Percentiles rank a stretch among this genome's conserved stretches.
Evolutionary conservation across 352 stramenopile species (phyloP).

Genomic region (Globisporangium okanoganense): DNA sequence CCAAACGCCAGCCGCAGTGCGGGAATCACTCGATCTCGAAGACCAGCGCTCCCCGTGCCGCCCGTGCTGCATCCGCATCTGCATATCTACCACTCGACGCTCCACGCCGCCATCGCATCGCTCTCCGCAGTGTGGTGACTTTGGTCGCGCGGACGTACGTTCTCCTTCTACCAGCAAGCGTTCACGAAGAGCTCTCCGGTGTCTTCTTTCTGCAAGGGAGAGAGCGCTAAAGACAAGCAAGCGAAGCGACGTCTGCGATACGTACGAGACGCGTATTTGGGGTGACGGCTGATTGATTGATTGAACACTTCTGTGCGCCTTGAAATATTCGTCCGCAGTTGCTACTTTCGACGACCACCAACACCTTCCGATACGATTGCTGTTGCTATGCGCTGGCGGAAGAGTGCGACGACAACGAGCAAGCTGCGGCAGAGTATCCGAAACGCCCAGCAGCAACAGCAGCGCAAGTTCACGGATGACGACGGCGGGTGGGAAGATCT

Average conservation of each 20-base stretch:
- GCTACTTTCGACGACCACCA: too few relatives aligned
- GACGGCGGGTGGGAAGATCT: conserved; percentile 8
- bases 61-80: background rate
- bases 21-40: background rate
- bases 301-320: conserved; percentile 1
- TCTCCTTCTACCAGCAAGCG: background rate
- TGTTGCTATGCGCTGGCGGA: background rate
- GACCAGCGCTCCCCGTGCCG: background rate
- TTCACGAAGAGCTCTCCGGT: background rate
- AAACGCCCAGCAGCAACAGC: background rate
- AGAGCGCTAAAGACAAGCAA: conserved; percentile 5
- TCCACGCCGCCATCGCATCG: background rate
- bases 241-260: conserved; percentile 1
- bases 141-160: conserved; percentile 3
- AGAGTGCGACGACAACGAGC: background rate
- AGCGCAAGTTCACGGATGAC: background rate
- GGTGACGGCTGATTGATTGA: background rate
- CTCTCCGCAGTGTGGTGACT: background rate
- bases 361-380: background rate
- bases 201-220: background rate
- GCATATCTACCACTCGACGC: background rate
- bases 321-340: conserved; percentile 5
- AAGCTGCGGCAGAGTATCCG: conserved; percentile 2
- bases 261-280: background rate
- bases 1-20: background rate